phyloP scores from a whole-genome alignment of 495 filamentous ascomycete species.

The Oleoguttula mirabilis region DNA sequence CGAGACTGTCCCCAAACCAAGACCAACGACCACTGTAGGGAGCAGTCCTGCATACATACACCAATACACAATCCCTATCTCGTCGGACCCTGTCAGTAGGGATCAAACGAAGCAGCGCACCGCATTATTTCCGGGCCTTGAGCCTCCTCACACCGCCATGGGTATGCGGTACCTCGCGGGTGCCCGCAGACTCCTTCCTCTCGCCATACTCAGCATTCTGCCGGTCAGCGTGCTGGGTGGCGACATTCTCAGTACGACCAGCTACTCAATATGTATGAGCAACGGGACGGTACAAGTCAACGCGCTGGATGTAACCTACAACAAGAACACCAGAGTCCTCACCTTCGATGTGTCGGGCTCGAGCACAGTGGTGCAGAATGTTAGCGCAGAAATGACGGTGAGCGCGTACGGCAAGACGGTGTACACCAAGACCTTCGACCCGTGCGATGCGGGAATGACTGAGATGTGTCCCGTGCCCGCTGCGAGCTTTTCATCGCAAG shows the following conservation, averaged over 20 bases:
- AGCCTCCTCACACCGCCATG: conserved; percentile 12
- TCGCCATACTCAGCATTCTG: conserved; percentile 30
- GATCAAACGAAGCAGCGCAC: no score
- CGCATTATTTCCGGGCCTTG: neutral
- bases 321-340: conserved; percentile 56
- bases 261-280: conserved; percentile 63
- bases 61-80: no score
- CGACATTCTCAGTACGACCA: conserved; percentile 66
- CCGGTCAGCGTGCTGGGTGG: conserved; percentile 40
- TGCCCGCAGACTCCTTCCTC: conserved; percentile 10
- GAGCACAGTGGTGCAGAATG: conserved; percentile 62
- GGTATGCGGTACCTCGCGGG: conserved; percentile 12
- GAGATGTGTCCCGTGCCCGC: conserved; percentile 76
- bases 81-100: no score
- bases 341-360: conserved; percentile 75
- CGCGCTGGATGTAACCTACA: conserved; percentile 65
- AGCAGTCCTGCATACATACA: no score
- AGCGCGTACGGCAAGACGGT: conserved; percentile 77
- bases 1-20: no score
- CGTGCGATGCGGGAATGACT: conserved; percentile 61
- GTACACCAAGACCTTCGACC: conserved; percentile 70
- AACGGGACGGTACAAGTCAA: conserved; percentile 58
- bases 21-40: no score
- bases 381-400: conserved; percentile 65
- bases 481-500: conserved; percentile 60